Evolutionary conservation across 441 rosid genomes (phyloP).

Genomic region (Erodium texanum): DNA sequence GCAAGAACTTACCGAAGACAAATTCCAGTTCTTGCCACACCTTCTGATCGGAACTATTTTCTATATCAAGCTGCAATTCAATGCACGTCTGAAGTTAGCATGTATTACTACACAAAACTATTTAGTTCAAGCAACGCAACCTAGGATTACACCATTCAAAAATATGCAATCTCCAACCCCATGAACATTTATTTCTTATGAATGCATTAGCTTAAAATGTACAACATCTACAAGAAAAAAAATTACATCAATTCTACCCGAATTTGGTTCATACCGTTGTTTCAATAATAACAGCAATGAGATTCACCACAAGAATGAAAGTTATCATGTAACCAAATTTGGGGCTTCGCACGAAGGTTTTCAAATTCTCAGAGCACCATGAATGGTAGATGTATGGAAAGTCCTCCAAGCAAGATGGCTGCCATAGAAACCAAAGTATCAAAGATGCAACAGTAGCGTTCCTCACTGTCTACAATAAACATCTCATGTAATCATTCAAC

Average conservation of each 20-base stretch:
- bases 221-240: not conserved
- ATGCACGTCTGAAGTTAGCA: not conserved
- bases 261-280: constrained; percentile 63
- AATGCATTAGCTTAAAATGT: constrained; percentile 2
- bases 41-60: constrained; percentile 74
- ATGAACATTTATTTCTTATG: not conserved
- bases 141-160: not conserved
- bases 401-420: constrained; percentile 70
- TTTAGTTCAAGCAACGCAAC: not conserved
- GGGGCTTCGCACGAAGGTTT: constrained; percentile 58
- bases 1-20: constrained; percentile 64
- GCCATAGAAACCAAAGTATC: constrained; percentile 28
- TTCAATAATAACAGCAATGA: constrained; percentile 76
- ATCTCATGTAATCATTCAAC: not conserved
- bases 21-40: constrained; percentile 86
- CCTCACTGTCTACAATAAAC: constrained; percentile 6
- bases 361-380: constrained; percentile 55
- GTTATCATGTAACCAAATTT: constrained; percentile 69
- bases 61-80: constrained; percentile 82
- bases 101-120: not conserved
- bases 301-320: constrained; percentile 65
- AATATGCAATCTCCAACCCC: not conserved
- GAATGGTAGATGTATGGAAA: constrained; percentile 55
- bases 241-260: constrained; percentile 5
- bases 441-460: constrained; percentile 13